Evolutionary conservation across 495 filamentous ascomycete species (phyloP).

Genomic region (Tetracladium setigerum): DNA sequence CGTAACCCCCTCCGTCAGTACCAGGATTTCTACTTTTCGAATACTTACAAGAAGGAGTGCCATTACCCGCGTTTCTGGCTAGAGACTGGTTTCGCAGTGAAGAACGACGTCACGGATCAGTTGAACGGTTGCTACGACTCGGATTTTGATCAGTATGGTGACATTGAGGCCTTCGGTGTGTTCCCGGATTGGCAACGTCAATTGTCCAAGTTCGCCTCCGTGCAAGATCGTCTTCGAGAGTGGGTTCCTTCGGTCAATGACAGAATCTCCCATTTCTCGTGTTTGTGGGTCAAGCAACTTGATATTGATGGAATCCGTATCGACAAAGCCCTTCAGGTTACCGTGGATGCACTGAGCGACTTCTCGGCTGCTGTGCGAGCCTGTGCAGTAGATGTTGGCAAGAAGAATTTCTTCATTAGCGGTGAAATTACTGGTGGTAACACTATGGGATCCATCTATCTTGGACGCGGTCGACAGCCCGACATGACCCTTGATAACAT

Average conservation of each 20-base stretch:
- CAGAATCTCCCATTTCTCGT: constrained; percentile 56
- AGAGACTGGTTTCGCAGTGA: constrained; percentile 50
- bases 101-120: constrained; percentile 2
- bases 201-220: constrained; percentile 64
- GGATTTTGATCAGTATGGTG: constrained; percentile 44
- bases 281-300: constrained; percentile 52
- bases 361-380: constrained; percentile 46
- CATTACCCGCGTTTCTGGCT: constrained; percentile 61
- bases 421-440: constrained; percentile 62
- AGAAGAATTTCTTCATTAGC: constrained; percentile 56
- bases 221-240: constrained; percentile 67
- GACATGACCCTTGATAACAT: constrained; percentile 38
- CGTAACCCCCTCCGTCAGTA: constrained; percentile 52
- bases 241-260: constrained; percentile 56
- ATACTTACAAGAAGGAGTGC: constrained; percentile 51
- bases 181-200: constrained; percentile 56
- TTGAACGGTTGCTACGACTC: constrained; percentile 24
- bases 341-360: constrained; percentile 53
- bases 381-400: constrained; percentile 49
- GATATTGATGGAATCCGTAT: constrained; percentile 64
- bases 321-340: constrained; percentile 60
- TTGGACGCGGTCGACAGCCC: constrained; percentile 58
- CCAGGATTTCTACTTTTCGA: constrained; percentile 51
- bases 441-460: constrained; percentile 54
- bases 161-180: constrained; percentile 61